These are phyloP conservation scores for Cochlearia excelsa DNA, from an alignment of 345 rosid species.

Conservation along the genomic window DNA sequence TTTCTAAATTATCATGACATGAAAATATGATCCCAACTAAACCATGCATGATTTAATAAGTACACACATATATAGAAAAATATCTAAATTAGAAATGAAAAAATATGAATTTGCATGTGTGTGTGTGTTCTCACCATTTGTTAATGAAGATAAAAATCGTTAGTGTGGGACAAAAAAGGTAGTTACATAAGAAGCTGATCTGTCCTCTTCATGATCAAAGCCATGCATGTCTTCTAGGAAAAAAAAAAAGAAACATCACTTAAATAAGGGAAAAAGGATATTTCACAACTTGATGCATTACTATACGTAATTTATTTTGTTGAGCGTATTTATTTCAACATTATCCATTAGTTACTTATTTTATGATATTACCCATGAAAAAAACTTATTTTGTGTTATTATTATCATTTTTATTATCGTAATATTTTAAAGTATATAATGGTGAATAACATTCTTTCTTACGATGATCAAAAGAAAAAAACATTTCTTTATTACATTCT, in stretches of 20 bases:
- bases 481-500: neutral
- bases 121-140: constrained; percentile 1
- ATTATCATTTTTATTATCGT: too few relatives aligned
- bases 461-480: too few relatives aligned
- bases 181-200: constrained; percentile 31
- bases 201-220: constrained; percentile 35
- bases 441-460: too few relatives aligned
- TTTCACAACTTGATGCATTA: constrained; percentile 25
- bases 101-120: too few relatives aligned
- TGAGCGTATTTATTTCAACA: constrained; percentile 13
- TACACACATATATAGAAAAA: neutral
- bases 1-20: neutral
- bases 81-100: constrained; percentile 4
- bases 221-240: constrained; percentile 22
- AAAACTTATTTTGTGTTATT: too few relatives aligned
- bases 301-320: constrained; percentile 16
- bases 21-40: too few relatives aligned
- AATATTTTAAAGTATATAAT: too few relatives aligned
- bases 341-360: constrained; percentile 12
- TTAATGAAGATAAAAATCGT: neutral
- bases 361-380: too few relatives aligned
- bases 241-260: constrained; percentile 3
- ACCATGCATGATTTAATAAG: too few relatives aligned
- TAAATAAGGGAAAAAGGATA: constrained; percentile 19
- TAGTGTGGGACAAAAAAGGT: constrained; percentile 29